These are phyloP conservation scores for Magnusiomyces tetraspermus DNA, from an alignment of 1,139 yeast species.

Conservation along the genomic window DNA sequence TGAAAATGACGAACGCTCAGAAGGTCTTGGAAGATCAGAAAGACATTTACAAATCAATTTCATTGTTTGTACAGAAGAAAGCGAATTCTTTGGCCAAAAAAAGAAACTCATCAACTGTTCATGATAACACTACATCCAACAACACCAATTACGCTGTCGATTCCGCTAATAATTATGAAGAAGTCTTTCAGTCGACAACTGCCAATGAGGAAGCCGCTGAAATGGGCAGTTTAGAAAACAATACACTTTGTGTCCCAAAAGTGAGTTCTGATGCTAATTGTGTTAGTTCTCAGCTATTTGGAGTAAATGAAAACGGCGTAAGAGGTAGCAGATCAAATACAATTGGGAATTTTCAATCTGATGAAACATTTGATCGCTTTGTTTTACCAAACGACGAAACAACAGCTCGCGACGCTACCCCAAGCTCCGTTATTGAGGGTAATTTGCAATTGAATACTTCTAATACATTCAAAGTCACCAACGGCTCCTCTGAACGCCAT, in stretches of 20 bases:
- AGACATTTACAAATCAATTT: slow-evolving; percentile 19
- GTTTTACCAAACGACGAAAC: not conserved
- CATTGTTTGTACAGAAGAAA: slow-evolving; percentile 3
- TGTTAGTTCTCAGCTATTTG: not conserved
- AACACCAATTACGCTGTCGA: not conserved
- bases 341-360: not conserved
- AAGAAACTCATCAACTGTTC: not conserved
- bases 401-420: not conserved
- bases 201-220: slow-evolving; percentile 28
- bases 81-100: not conserved
- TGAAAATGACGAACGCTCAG: slow-evolving; percentile 25
- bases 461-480: not conserved
- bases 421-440: not conserved
- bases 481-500: not conserved
- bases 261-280: not conserved
- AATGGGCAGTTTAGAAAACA: slow-evolving; percentile 19
- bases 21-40: slow-evolving; percentile 20
- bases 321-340: not conserved
- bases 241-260: not conserved
- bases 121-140: not conserved
- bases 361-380: not conserved
- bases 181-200: too few relatives aligned
- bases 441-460: not conserved
- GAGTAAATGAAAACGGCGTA: too few relatives aligned
- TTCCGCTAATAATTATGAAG: not conserved